These are phyloP conservation scores for Rhizomucor miehei DNA, from an alignment of 371 early-diverging fungal genomes.

Conservation along the genomic window DNA sequence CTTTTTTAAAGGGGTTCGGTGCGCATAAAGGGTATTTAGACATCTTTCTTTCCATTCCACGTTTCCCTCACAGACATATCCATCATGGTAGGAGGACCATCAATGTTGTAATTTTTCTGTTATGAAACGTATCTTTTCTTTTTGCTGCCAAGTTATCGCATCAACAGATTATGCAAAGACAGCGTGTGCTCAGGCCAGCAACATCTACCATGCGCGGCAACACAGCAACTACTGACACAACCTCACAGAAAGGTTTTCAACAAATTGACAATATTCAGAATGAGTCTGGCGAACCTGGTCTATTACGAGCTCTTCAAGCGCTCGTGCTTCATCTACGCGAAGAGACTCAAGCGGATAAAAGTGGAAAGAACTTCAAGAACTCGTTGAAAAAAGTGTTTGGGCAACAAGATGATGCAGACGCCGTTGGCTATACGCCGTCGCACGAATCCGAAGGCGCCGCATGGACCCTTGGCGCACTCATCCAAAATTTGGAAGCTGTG, in stretches of 20 bases:
- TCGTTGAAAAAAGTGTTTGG: constrained; percentile 4
- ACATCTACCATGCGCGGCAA: neutral
- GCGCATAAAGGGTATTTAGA: too few species aligned
- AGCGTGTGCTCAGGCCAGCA: neutral
- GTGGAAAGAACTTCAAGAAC: constrained; percentile 2
- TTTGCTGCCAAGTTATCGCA: neutral
- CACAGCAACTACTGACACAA: neutral
- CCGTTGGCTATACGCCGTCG: constrained; percentile 9
- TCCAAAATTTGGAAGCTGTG: constrained; percentile 26
- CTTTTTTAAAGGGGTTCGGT: too few species aligned
- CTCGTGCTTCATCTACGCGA: constrained; percentile 5
- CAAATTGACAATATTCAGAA: constrained; percentile 14
- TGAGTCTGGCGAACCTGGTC: constrained; percentile 17
- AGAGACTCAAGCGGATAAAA: constrained; percentile 3
- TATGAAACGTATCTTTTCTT: neutral
- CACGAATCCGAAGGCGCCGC: constrained; percentile 19
- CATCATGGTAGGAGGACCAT: neutral
- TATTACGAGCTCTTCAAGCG: constrained; percentile 13
- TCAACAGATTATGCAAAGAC: constrained; percentile 7
- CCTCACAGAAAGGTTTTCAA: neutral
- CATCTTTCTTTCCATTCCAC: neutral
- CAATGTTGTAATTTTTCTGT: neutral
- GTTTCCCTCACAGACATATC: neutral
- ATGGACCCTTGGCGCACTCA: constrained; percentile 32
- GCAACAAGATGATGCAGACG: neutral